Conservation (phyloP, 257 asterid genomes). For the Scutellaria minor region DNA sequence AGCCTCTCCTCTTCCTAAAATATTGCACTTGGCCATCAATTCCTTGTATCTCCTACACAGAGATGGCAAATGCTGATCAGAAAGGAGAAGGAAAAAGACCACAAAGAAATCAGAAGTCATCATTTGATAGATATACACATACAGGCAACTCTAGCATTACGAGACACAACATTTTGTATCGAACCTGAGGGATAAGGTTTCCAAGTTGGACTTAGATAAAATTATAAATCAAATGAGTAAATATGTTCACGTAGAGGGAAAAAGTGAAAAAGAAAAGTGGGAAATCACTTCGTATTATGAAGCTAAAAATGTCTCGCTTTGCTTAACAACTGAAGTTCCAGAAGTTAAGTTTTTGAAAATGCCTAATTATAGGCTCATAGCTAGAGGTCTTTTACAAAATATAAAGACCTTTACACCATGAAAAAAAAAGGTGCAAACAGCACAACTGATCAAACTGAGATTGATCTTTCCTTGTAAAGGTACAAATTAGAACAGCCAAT, state of each 20-base stretch:
- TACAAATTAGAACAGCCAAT: background rate
- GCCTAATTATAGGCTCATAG: background rate
- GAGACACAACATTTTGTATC: background rate
- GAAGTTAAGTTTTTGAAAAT: conserved; percentile 13
- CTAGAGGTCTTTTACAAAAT: conserved; percentile 6
- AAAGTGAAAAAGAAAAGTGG: background rate
- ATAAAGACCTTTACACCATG: background rate
- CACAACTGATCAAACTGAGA: background rate
- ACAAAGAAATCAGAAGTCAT: conserved; percentile 5
- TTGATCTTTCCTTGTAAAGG: background rate
- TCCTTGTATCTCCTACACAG: conserved; percentile 88
- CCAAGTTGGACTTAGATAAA: conserved; percentile 5
- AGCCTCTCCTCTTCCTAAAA: conserved; percentile 93
- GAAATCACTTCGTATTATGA: background rate
- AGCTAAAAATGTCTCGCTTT: conserved; percentile 15
- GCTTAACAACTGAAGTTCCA: background rate
- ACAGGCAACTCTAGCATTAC: conserved; percentile 3
- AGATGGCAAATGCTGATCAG: conserved; percentile 30
- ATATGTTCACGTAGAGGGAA: background rate
- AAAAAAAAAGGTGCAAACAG: conserved; percentile 5
- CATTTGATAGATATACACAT: background rate
- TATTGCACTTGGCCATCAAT: conserved; percentile 82
- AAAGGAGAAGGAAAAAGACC: background rate
- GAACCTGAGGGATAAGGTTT: conserved; percentile 4
- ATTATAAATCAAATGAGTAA: background rate